These are phyloP conservation scores for Medicago truncatula DNA, from an alignment of 306 rosid species.

Conservation along the genomic window DNA sequence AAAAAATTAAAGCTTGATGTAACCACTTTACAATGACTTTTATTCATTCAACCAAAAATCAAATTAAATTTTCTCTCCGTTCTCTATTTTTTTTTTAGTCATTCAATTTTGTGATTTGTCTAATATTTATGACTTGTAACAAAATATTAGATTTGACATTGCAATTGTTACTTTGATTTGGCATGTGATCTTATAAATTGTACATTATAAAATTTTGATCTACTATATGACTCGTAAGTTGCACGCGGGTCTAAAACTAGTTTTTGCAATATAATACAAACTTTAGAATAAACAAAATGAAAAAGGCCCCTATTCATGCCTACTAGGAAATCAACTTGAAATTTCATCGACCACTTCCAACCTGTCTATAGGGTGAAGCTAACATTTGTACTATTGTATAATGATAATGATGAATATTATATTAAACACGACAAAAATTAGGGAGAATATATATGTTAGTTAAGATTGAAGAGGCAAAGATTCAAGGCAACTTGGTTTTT, in stretches of 20 bases:
- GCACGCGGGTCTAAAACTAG: too few species aligned
- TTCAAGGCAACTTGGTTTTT: constrained; percentile 50
- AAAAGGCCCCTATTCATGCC: constrained; percentile 40
- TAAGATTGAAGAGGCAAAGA: constrained; percentile 35
- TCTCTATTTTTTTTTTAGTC: not conserved
- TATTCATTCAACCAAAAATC: too few species aligned
- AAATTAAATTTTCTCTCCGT: too few species aligned
- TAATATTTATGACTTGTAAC: not conserved
- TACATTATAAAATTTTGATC: too few species aligned
- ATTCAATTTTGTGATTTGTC: not conserved
- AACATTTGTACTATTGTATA: not conserved
- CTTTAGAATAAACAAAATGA: too few species aligned
- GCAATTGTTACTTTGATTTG: not conserved
- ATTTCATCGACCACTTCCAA: constrained; percentile 17
- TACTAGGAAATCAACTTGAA: constrained; percentile 71
- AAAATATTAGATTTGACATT: not conserved
- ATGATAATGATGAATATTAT: not conserved
- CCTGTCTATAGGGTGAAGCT: not conserved
- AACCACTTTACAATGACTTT: too few species aligned
- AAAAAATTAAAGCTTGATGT: too few species aligned
- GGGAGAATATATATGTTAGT: not conserved
- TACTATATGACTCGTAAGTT: too few species aligned
- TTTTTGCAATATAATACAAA: too few species aligned
- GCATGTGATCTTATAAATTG: too few species aligned
- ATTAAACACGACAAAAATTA: not conserved